phyloP scores from a whole-genome alignment of 2,329 filamentous ascomycete species.

The Hortaea werneckii region DNA sequence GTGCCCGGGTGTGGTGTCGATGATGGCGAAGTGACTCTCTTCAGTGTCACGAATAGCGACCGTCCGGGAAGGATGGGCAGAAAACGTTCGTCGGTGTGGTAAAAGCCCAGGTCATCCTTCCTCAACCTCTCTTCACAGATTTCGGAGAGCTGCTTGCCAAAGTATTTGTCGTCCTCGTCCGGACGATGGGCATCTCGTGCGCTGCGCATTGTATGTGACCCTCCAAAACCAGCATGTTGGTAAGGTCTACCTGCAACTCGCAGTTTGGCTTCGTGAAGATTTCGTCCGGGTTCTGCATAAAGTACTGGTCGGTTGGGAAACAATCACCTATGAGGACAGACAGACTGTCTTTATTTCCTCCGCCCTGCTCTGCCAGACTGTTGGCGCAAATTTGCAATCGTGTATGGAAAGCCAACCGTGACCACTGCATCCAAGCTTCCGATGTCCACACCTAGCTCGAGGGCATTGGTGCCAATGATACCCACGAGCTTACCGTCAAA shows the following conservation, averaged over 20 bases:
- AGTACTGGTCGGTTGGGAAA: conserved; percentile 87
- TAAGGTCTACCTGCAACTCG: conserved; percentile 81
- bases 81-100: conserved; percentile 81
- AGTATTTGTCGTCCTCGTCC: conserved; percentile 64
- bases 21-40: conserved; percentile 86
- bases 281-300: conserved; percentile 92
- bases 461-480: conserved; percentile 83
- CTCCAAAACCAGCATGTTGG: conserved; percentile 82
- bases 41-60: conserved; percentile 84
- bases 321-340: conserved; percentile 82
- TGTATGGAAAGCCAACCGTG: conserved; percentile 90
- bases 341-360: conserved; percentile 85
- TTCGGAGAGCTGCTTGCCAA: conserved; percentile 60
- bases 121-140: conserved; percentile 66
- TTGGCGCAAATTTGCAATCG: conserved; percentile 86
- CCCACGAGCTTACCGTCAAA: conserved; percentile 89
- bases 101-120: conserved; percentile 69
- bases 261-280: conserved; percentile 87
- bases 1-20: conserved; percentile 72
- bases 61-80: conserved; percentile 67
- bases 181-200: conserved; percentile 88
- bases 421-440: conserved; percentile 88
- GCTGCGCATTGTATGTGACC: conserved; percentile 94
- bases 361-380: conserved; percentile 89
- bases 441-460: conserved; percentile 93